Percentiles rank a stretch among this genome's conserved stretches.
Conservation (phyloP, 2,329 filamentous ascomycete genomes). For the Trichoderma cornu-damae region DNA sequence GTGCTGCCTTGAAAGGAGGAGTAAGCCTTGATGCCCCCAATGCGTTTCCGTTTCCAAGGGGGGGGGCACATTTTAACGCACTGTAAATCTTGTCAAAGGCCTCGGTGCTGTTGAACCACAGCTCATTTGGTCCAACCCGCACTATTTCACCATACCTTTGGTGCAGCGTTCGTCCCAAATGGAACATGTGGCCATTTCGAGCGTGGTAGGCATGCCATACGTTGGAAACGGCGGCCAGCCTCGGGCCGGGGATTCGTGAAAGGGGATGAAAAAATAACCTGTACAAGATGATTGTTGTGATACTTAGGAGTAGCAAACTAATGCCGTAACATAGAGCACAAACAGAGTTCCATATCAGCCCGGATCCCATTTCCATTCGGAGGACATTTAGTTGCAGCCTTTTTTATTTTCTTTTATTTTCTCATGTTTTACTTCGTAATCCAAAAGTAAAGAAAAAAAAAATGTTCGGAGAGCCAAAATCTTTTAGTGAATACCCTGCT, state of each 20-base stretch:
- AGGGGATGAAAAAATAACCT: conserved; percentile 42
- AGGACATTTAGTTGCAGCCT: conserved; percentile 7
- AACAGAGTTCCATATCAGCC: conserved; percentile 5
- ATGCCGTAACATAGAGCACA: neutral
- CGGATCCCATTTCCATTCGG: neutral
- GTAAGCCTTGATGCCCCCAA: neutral
- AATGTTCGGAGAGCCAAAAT: neutral
- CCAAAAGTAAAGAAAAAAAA: neutral
- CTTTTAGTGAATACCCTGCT: neutral
- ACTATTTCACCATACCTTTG: conserved; percentile 45
- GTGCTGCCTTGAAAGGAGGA: conserved; percentile 35
- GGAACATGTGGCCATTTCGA: conserved; percentile 39
- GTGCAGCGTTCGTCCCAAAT: conserved; percentile 43
- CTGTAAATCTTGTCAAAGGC: conserved; percentile 47
- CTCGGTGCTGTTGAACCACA: conserved; percentile 47
- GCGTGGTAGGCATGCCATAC: conserved; percentile 46
- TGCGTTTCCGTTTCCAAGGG: no score
- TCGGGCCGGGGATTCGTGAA: conserved; percentile 43
- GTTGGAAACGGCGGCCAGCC: conserved; percentile 42
- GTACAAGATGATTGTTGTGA: conserved; percentile 30
- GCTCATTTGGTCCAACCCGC: conserved; percentile 49
- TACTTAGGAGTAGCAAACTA: neutral
- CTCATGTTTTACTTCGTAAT: neutral
- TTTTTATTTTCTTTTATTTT: neutral
- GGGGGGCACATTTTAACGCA: conserved; percentile 25